Conservation (phyloP, 169 alveolate species). For the Sarcocystis neurona region DNA sequence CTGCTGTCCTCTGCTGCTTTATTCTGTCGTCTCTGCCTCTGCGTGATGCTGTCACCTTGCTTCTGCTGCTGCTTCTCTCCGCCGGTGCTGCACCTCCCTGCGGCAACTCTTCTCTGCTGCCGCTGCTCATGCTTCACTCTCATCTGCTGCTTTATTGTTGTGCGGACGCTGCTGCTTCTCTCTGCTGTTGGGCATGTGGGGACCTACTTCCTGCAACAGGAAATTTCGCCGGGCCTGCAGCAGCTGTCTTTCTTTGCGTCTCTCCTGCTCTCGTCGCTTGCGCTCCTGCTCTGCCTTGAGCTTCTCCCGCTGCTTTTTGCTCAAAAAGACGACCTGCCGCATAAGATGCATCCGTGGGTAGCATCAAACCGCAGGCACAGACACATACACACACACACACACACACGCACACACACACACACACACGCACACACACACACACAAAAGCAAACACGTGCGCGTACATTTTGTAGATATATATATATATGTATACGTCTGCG, state of each 20-base stretch:
- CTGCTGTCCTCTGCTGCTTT: too few relatives aligned
- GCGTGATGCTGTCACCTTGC: too few relatives aligned
- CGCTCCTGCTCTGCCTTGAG: slow-evolving; percentile 25
- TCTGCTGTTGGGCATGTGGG: too few relatives aligned
- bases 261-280: background rate
- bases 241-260: slow-evolving; percentile 26
- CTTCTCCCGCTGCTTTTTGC: slow-evolving; percentile 56
- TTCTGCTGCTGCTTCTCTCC: too few relatives aligned
- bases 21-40: too few relatives aligned
- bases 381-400: background rate
- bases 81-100: background rate
- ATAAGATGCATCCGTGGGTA: background rate
- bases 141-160: too few relatives aligned
- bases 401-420: background rate
- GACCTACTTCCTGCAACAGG: slow-evolving; percentile 39
- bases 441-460: background rate
- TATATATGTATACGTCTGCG: too few relatives aligned
- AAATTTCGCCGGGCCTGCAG: slow-evolving; percentile 41
- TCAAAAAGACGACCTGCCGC: slow-evolving; percentile 48
- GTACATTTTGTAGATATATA: background rate
- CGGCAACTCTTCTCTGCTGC: too few relatives aligned
- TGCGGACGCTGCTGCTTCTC: too few relatives aligned
- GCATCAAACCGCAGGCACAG: background rate
- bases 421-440: background rate
- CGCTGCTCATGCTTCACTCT: too few relatives aligned